Evolutionary conservation across 1,139 yeast species (phyloP).

Genomic region (Ogataea hybrid): DNA sequence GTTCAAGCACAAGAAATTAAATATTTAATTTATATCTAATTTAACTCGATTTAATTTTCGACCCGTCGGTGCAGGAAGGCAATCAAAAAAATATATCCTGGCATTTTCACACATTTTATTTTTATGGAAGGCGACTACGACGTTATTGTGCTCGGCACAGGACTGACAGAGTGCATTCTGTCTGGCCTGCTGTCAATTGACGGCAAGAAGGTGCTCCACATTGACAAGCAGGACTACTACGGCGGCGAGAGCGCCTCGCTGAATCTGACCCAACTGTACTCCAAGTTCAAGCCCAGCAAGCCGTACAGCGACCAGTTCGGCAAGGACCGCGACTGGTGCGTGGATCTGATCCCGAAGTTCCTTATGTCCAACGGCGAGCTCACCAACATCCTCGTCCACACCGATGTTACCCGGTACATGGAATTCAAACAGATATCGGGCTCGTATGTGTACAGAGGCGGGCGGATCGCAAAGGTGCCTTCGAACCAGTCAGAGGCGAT

Average conservation of each 20-base stretch:
- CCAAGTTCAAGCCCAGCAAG: conserved; percentile 71
- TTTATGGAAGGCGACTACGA: conserved; percentile 94
- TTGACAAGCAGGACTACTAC: conserved; percentile 94
- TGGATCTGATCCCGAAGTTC: conserved; percentile 94
- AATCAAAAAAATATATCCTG: conserved; percentile 1
- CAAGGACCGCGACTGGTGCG: conserved; percentile 96
- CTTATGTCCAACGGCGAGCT: conserved; percentile 98
- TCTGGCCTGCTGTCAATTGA: conserved; percentile 94
- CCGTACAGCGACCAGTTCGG: conserved; percentile 74
- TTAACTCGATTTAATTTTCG: not conserved
- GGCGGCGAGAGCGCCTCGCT: conserved; percentile 72
- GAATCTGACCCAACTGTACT: conserved; percentile 53
- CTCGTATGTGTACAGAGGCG: conserved; percentile 87
- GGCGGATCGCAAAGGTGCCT: conserved; percentile 93
- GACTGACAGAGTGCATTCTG: conserved; percentile 92
- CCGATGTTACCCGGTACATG: conserved; percentile 92
- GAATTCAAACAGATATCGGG: conserved; percentile 97
- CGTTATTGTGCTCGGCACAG: conserved; percentile 82
- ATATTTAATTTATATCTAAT: conserved; percentile 25
- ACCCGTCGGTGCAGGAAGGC: conserved; percentile 7
- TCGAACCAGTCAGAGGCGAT: conserved; percentile 90
- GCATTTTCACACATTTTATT: not conserved
- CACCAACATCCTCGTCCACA: conserved; percentile 91
- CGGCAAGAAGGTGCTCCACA: conserved; percentile 94
- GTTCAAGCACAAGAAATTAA: conserved; percentile 71